Evolutionary conservation across 176 grass and related monocot genomes (phyloP).

Genomic region (Saccharum spontaneum): DNA sequence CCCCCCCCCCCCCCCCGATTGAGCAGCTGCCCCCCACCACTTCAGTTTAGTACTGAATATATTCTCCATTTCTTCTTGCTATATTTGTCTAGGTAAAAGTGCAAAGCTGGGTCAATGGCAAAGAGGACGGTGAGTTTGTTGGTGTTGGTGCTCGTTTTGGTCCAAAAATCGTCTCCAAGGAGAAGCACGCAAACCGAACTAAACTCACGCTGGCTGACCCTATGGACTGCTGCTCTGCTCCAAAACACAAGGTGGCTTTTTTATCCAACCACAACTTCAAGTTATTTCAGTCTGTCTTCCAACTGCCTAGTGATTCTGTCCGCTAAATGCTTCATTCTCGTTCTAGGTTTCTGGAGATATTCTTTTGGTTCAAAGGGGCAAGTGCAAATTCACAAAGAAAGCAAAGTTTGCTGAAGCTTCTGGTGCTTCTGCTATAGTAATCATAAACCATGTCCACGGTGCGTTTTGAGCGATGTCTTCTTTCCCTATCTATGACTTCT

Average conservation of each 20-base stretch:
- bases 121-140: constrained; percentile 71
- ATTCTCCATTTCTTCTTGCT: not conserved
- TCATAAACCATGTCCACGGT: constrained; percentile 90
- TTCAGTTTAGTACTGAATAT: not conserved
- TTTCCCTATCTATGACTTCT: not conserved
- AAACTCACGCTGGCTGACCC: constrained; percentile 69
- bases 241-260: constrained; percentile 56
- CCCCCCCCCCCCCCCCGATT: not conserved
- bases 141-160: constrained; percentile 93
- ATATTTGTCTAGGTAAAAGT: constrained; percentile 71
- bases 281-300: not conserved
- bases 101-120: constrained; percentile 78
- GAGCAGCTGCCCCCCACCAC: not conserved
- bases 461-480: not conserved
- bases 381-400: constrained; percentile 93
- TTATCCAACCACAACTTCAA: not conserved
- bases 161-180: constrained; percentile 84
- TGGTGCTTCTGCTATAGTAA: constrained; percentile 90
- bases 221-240: constrained; percentile 62
- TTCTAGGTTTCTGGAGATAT: constrained; percentile 74
- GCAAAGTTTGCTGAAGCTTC: constrained; percentile 84
- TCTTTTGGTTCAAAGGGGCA: constrained; percentile 72
- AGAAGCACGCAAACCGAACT: constrained; percentile 73
- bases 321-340: not conserved
- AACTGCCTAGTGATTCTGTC: not conserved